A percentile compares a stretch with the other conserved stretches of the same genome.
Evolutionary conservation across 73 alveolate species (phyloP).

Genomic region (Paramecium sonneborni): DNA sequence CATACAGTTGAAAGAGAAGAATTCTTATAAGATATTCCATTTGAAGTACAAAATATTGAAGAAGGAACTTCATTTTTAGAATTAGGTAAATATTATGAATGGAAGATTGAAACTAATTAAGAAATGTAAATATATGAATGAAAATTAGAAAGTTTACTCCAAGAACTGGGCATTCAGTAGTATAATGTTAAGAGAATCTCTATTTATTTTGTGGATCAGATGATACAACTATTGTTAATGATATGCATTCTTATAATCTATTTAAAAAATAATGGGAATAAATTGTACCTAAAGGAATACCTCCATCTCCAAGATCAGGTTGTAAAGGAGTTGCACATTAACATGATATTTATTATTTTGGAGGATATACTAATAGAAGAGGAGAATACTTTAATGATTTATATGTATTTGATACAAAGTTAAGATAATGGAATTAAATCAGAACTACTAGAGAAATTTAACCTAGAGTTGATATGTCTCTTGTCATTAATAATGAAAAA

Average conservation of each 20-base stretch:
- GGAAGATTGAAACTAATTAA: constrained; percentile 11
- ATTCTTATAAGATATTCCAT: constrained; percentile 24
- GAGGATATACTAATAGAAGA: constrained; percentile 41
- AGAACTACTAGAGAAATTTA: constrained; percentile 3
- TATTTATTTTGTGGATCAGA: constrained; percentile 48
- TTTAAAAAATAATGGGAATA: constrained; percentile 8
- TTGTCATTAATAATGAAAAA: constrained; percentile 18
- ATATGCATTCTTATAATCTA: background rate
- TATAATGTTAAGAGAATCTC: background rate
- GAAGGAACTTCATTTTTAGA: constrained; percentile 49
- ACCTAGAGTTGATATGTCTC: constrained; percentile 53
- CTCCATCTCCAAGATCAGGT: constrained; percentile 38
- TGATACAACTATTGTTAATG: constrained; percentile 26
- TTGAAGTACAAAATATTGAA: background rate
- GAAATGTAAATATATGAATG: background rate
- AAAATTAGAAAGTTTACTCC: constrained; percentile 20
- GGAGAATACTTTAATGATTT: constrained; percentile 55
- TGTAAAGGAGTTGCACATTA: constrained; percentile 42
- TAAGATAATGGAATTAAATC: background rate
- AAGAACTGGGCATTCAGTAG: constrained; percentile 61
- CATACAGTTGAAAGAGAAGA: constrained; percentile 46
- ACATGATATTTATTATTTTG: constrained; percentile 44
- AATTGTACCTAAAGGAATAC: background rate
- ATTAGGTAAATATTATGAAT: constrained; percentile 50
- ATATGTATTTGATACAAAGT: background rate